Percentiles rank a stretch among this genome's conserved stretches.
These are phyloP conservation scores for Aspergillus candidus DNA, from an alignment of 2,329 filamentous ascomycete species.

Conservation along the genomic window DNA sequence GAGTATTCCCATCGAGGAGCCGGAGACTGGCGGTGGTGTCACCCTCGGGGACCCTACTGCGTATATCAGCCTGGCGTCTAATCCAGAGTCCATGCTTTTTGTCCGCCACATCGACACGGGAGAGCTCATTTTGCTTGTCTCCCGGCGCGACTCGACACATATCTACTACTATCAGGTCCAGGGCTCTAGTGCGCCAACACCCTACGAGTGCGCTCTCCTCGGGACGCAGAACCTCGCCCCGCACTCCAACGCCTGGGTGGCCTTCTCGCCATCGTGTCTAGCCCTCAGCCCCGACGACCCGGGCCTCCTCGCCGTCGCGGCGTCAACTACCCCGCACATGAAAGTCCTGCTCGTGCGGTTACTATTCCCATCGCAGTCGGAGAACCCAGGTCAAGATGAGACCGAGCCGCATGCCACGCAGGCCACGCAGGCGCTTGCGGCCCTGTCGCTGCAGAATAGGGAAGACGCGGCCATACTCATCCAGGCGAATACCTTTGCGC, in stretches of 20 bases:
- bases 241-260: slow-evolving; percentile 58
- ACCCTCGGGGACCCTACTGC: slow-evolving; percentile 23
- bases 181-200: slow-evolving; percentile 1
- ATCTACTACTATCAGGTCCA: slow-evolving; percentile 49
- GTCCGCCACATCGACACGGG: slow-evolving; percentile 44
- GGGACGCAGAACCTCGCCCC: slow-evolving; percentile 58
- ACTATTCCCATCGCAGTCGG: slow-evolving; percentile 41
- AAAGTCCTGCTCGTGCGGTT: slow-evolving; percentile 56
- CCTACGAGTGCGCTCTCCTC: slow-evolving; percentile 35
- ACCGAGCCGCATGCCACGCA: slow-evolving; percentile 35
- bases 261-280: slow-evolving; percentile 56
- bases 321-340: slow-evolving; percentile 56
- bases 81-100: slow-evolving; percentile 54
- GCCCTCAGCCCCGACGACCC: slow-evolving; percentile 51
- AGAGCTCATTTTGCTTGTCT: slow-evolving; percentile 47
- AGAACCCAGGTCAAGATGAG: slow-evolving; percentile 13
- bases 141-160: slow-evolving; percentile 53
- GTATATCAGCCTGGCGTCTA: slow-evolving; percentile 37
- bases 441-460: slow-evolving; percentile 47
- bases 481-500: slow-evolving; percentile 54
- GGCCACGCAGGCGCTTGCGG: slow-evolving; percentile 47
- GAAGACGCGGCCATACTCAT: slow-evolving; percentile 57
- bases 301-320: slow-evolving; percentile 53
- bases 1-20: slow-evolving; percentile 4
- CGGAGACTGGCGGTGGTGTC: slow-evolving; percentile 4